A percentile compares a stretch with the other conserved stretches of the same genome.
Conservation (phyloP, 352 stramenopile species). For the Elongisporangium anandrum region DNA sequence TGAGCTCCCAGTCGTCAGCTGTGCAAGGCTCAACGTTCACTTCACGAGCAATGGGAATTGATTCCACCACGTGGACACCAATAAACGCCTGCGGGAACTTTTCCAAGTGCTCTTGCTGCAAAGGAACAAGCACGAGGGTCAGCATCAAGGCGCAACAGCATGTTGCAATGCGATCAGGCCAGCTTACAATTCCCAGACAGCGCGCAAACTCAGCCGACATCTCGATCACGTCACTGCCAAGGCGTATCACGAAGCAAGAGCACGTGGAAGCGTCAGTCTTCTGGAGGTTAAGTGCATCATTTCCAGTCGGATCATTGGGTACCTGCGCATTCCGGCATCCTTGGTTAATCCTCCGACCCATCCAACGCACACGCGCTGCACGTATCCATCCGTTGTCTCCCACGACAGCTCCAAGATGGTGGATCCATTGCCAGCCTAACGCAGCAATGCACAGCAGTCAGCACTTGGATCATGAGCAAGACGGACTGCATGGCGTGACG, state of each 20-base stretch:
- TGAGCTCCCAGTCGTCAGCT: conserved; percentile 87
- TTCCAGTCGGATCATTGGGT: not conserved
- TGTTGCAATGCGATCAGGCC: not conserved
- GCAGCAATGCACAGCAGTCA: not conserved
- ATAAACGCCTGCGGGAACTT: conserved; percentile 56
- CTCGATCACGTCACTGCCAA: conserved; percentile 76
- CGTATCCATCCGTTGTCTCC: conserved; percentile 77
- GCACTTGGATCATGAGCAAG: not conserved
- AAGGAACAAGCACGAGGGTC: not conserved
- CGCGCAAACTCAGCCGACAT: conserved; percentile 78
- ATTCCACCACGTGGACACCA: conserved; percentile 70
- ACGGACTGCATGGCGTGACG: not conserved
- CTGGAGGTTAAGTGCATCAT: not conserved
- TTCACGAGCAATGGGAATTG: conserved; percentile 56
- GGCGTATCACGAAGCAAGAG: conserved; percentile 1
- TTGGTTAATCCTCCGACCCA: conserved; percentile 67
- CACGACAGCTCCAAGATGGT: conserved; percentile 75
- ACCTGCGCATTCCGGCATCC: conserved; percentile 45
- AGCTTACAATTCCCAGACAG: conserved; percentile 64
- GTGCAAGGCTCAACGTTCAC: conserved; percentile 85
- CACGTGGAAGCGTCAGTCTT: conserved; percentile 2
- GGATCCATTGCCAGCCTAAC: conserved; percentile 30
- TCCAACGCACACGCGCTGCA: conserved; percentile 64
- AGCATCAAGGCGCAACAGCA: not conserved
- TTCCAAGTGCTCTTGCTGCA: conserved; percentile 57